Evolutionary conservation across 148 eudicot species (phyloP), one percentile per base, ranked within the genome.

Genomic region (Fagopyrum tataricum): DNA sequence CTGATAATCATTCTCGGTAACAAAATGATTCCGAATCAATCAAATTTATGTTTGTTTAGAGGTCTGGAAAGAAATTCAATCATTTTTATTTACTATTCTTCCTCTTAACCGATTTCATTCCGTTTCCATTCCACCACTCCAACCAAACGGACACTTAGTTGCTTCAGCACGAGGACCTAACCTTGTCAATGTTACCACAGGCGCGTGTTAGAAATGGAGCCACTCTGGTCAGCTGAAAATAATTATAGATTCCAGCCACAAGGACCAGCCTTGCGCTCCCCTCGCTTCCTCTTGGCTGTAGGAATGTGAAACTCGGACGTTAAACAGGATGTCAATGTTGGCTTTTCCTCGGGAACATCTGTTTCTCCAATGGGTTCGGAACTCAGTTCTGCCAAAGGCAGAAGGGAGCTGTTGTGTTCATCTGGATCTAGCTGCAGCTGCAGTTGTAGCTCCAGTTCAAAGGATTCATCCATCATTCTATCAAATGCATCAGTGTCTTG

Each of bases 261-360:
- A 2, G 89, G 79, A 39, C 91, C 91, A 62, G 91, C 90, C 83
- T 90, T 93, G 47, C 98, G 91, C 79, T 93, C 98, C 21, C 96
- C 96, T 67, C 98, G 84, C 77, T 93, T 93, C 75, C 96, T 82
- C 80, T 90, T 93, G 62, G 80, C 83, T 71, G 62, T 87, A 39
- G 90, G 86, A 59, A 87, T 70, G 41, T 79, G 85, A 17, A 78
- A 70, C 18, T 82, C 90, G 0, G 90, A 80, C 26, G 86, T 81
- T 73, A 92, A 73, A 76, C 87, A 78, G 12, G 87, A 75, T 68
- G 74, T 73, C 43, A 82, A 67, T n/a, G 74, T 77, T 49, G 86
- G 77, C 58, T 78, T 84, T 24, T 85, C 88, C 44, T 59, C 72
- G 55, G 75, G 67, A 14, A 62, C 61, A 40, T 71, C 72, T 44